Evolutionary conservation across 805 yeast genomes (phyloP).

Genomic region (Candida lessepsii): DNA sequence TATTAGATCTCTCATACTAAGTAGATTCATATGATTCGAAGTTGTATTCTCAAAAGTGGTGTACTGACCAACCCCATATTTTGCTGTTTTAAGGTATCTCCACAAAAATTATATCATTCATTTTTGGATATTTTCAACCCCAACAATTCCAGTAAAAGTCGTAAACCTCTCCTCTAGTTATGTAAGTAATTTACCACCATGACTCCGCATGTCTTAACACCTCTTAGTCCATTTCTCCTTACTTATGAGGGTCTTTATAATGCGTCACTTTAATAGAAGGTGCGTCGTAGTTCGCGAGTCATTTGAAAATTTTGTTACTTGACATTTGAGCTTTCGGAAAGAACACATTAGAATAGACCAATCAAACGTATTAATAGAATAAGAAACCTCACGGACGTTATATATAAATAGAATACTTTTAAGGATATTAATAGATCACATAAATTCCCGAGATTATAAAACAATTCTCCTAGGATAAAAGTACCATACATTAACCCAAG

Average conservation of each 20-base stretch:
- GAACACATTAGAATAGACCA: not conserved
- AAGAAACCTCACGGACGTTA: too few relatives aligned
- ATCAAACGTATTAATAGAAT: too few relatives aligned
- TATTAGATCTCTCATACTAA: too few relatives aligned
- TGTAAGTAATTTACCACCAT: too few relatives aligned
- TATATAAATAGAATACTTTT: too few relatives aligned
- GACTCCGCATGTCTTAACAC: not conserved
- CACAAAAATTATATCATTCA: not conserved
- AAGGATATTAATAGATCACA: too few relatives aligned
- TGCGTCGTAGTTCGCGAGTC: conserved; percentile 6
- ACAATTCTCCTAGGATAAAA: too few relatives aligned
- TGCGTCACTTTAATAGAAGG: not conserved
- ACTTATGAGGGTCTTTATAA: not conserved
- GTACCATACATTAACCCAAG: too few relatives aligned
- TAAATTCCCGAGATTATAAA: too few relatives aligned
- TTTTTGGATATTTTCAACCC: not conserved
- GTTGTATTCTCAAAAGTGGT: not conserved
- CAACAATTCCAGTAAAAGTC: not conserved
- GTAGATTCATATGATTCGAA: not conserved
- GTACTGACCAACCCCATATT: conserved; percentile 5
- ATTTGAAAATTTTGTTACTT: conserved; percentile 6
- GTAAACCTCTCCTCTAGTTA: not conserved
- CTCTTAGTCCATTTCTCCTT: not conserved
- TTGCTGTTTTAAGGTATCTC: conserved; percentile 1
- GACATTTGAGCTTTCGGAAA: not conserved